These are phyloP conservation scores for Kurtzmaniella quercitrusa DNA, from an alignment of 1,139 yeast species.

Conservation along the genomic window DNA sequence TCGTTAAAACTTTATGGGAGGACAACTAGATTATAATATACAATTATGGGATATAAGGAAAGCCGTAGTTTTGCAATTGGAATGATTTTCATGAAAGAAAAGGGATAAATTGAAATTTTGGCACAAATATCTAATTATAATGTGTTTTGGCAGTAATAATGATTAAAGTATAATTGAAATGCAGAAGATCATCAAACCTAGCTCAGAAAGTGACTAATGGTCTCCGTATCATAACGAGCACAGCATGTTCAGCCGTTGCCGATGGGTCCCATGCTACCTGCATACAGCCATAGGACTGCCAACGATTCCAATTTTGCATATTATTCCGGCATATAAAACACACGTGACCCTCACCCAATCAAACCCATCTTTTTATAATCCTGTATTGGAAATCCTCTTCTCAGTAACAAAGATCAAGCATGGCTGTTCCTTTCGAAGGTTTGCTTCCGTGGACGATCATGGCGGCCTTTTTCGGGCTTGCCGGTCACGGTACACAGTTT, in stretches of 20 bases:
- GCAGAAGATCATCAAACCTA: no score
- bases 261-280: no score
- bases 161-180: no score
- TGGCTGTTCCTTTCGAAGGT: constrained; percentile 52
- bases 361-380: constrained; percentile 4
- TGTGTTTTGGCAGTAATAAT: no score
- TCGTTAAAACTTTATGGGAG: constrained; percentile 82
- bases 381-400: not conserved
- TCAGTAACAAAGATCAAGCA: constrained; percentile 11
- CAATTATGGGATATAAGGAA: not conserved
- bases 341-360: constrained; percentile 10
- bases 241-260: no score
- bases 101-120: no score
- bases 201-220: no score
- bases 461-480: constrained; percentile 47
- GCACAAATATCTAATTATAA: no score
- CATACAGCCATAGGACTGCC: no score
- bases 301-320: not conserved
- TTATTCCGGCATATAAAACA: not conserved
- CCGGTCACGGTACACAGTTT: constrained; percentile 46
- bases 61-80: constrained; percentile 1
- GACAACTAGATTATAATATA: constrained; percentile 8
- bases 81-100: no score
- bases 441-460: constrained; percentile 46
- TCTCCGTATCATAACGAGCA: no score